Base-by-base conservation (phyloP, 495 filamentous ascomycete species). In the Penicillium malachiteum region DNA sequence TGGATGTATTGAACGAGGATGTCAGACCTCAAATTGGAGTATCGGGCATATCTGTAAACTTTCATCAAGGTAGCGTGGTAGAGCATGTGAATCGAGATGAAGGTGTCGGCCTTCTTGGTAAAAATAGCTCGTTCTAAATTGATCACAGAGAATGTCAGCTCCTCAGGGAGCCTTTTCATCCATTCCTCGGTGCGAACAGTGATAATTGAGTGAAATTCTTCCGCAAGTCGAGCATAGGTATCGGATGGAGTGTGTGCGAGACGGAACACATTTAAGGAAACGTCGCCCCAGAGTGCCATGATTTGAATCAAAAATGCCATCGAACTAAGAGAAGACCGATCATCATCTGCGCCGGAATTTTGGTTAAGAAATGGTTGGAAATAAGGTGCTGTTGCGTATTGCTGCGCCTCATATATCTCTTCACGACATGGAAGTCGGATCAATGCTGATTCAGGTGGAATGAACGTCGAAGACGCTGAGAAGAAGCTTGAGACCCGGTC, bases 291-390 rank as follows among this genome's bases (percentile, higher is more conserved):
- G 17, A 88, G 78, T 2, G 82, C 76, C 21, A 83, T 72, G 16
- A 89, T 74, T 32, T 85, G 74, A 31, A 84, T 77, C 33, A 87
- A 61, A 55, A 82, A 82, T 1, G 80, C 84, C 80, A 88, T 84
- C 5, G 78, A 61, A 35, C 82, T 84, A 16, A 81, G 55, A 0
- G 59, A 51, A 1, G 70, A 67, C n/a, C 68, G 54, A 13, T 72
- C 67, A 17, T 74, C 60, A 5, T 71, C 64, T 5, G 60, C 34
- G 9, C 56, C 17, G 3, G 64, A 54, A 9, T 42, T 17, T 30
- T 76, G 65, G 56, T 74, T 72, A 7, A 74, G 55, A 48, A 77
- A 68, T 43, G 70, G 67, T 56, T 87, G 80, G 64, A 85, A 87
- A 47, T 76, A 81, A 0, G 86, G 83, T 13, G 79, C 80, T 14